Conservation (phyloP, 305 asterid genomes). For the Andrographis paniculata region DNA sequence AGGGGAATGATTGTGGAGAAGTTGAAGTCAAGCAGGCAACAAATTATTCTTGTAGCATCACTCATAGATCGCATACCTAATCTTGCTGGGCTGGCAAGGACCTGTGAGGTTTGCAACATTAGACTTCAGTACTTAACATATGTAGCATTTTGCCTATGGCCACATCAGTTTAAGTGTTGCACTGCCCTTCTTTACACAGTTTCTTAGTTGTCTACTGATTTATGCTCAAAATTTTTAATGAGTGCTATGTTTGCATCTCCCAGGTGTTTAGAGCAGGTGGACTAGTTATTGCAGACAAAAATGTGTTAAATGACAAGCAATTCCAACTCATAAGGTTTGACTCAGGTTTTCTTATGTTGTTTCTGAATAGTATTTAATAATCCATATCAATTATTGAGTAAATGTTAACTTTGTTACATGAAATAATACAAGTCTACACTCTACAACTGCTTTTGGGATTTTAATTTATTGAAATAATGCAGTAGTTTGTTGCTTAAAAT, state of each 20-base stretch:
- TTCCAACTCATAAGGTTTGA: slow-evolving; percentile 86
- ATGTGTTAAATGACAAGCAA: slow-evolving; percentile 75
- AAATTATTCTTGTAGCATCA: slow-evolving; percentile 72
- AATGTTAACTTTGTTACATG: too few relatives aligned
- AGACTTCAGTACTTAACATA: not conserved
- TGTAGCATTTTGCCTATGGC: too few relatives aligned
- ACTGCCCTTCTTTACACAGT: too few relatives aligned
- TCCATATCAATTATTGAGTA: too few relatives aligned
- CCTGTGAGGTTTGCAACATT: slow-evolving; percentile 61
- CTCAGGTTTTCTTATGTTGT: slow-evolving; percentile 9
- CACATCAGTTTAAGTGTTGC: too few relatives aligned
- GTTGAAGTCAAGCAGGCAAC: slow-evolving; percentile 61
- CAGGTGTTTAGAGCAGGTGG: slow-evolving; percentile 85
- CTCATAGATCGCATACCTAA: slow-evolving; percentile 92
- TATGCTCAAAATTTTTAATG: slow-evolving; percentile 6
- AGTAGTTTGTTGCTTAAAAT: too few relatives aligned
- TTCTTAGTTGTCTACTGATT: too few relatives aligned
- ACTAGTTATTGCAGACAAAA: slow-evolving; percentile 71
- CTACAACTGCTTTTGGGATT: too few relatives aligned
- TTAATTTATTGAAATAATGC: too few relatives aligned
- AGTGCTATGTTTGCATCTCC: slow-evolving; percentile 11
- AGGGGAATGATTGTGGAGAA: slow-evolving; percentile 56
- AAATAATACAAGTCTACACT: too few relatives aligned
- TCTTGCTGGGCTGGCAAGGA: slow-evolving; percentile 96
- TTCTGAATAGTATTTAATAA: slow-evolving; percentile 9